Evolutionary conservation across 768 basidiomycete genomes (phyloP), one percentile per base, ranked within the genome.

Genomic region (Chalciporus sphaerocephalus): DNA sequence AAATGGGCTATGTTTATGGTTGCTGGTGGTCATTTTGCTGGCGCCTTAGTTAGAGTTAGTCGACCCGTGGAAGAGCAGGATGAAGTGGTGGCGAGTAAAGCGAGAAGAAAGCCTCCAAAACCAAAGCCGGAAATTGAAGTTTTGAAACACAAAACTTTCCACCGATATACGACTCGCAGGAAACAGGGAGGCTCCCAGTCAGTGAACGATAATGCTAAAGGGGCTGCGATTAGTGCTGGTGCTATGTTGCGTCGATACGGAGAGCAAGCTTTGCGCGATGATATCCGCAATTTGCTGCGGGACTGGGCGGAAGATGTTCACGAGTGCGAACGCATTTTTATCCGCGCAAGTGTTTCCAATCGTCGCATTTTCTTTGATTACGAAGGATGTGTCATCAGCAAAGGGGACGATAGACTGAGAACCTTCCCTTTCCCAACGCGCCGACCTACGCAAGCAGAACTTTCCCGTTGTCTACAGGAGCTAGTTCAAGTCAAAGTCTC

Each of bases 161-260:
- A 98, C 66, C 84, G 96, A 1, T 99, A 99, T 64, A 99, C 96
- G 0, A 98, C 96, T 24, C 91, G 96, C 52, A 76, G 91, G 53
- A 98, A 98, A 64, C 96, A 99, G 72, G 96, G 96, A 66, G 96
- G 96, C 0, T 87, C 90, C 2, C 96, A 99, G 68, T 83, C 85
- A 2, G 51, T 84, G 4, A 94, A 98, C 53, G 96, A 99, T 66
- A 90, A 92, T 44, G 78, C 92, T 5, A 97, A 96, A 68, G 91
- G 89, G 1, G 80, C 81, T 46, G 96, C 96, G 0, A 87, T 91
- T 57, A 95, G 92, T 67, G 92, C 92, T 20, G 96, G 96, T 60
- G 96, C 96, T 1, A 79, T 78, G 67, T 75, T 99, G 6, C 85
- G 96, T 57, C 82, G 96, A 46, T 96, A 97, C 58, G 96, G 96